A percentile compares a stretch with the other conserved stretches of the same genome.
Conservation (phyloP, 768 basidiomycete species). For the Boletus pseudo-olivaceus region DNA sequence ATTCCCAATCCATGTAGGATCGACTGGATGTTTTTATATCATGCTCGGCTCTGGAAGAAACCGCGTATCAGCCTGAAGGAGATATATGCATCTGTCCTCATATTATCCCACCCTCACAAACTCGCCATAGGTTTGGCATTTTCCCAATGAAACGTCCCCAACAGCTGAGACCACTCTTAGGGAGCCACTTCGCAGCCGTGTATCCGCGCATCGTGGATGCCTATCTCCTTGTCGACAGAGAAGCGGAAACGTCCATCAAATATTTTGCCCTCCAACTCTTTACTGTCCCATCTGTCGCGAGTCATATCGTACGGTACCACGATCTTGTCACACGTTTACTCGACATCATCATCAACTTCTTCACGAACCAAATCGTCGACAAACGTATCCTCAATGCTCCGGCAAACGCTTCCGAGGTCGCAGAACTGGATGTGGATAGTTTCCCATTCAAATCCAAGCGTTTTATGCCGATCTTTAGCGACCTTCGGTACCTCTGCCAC, state of each 20-base stretch:
- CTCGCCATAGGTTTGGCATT: constrained; percentile 61
- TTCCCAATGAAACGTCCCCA: not conserved
- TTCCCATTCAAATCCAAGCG: constrained; percentile 92
- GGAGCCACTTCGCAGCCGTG: constrained; percentile 77
- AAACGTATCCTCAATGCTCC: constrained; percentile 53
- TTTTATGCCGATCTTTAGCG: constrained; percentile 92
- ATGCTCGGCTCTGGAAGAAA: constrained; percentile 81
- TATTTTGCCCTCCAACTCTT: constrained; percentile 92
- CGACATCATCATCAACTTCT: constrained; percentile 84
- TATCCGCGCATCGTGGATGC: constrained; percentile 88
- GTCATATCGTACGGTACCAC: constrained; percentile 71
- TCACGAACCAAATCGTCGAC: constrained; percentile 82
- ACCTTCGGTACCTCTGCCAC: constrained; percentile 81
- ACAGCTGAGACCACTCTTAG: constrained; percentile 37
- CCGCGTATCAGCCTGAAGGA: constrained; percentile 79
- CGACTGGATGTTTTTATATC: constrained; percentile 77
- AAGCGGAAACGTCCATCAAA: constrained; percentile 93
- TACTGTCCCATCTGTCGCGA: constrained; percentile 82
- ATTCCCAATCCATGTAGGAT: constrained; percentile 56
- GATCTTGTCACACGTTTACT: constrained; percentile 74
- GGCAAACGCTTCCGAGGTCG: constrained; percentile 14
- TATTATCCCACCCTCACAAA: constrained; percentile 70
- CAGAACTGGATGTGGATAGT: constrained; percentile 71
- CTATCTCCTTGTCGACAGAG: constrained; percentile 88
- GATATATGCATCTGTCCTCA: constrained; percentile 72